Evolutionary conservation across 2,329 filamentous ascomycete species (phyloP).

Genomic region (Venturiaceae sp.): DNA sequence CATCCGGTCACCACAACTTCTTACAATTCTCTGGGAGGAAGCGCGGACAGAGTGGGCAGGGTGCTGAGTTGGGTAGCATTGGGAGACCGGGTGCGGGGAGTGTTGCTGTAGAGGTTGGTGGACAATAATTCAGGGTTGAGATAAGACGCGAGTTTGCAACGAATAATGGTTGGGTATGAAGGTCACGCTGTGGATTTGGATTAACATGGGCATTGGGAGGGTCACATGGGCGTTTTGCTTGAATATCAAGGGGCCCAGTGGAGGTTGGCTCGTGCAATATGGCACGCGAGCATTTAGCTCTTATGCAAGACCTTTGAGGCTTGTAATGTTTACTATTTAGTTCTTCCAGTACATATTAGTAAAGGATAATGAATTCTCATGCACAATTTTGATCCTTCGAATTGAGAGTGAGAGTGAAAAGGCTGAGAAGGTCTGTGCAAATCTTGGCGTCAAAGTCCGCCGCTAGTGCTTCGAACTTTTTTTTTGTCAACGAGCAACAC

Average conservation of each 20-base stretch:
- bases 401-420: too few species aligned
- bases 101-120: neutral
- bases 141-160: neutral
- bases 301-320: neutral
- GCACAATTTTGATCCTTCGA: neutral
- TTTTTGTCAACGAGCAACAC: neutral
- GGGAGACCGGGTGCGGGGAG: constrained; percentile 22
- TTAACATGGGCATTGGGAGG: neutral
- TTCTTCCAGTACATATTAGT: neutral
- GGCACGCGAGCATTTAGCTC: neutral
- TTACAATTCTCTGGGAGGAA: constrained; percentile 47
- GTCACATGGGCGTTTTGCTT: neutral
- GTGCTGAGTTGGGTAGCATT: constrained; percentile 61
- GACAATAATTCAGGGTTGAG: neutral
- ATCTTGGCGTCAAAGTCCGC: neutral
- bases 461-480: neutral
- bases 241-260: too few species aligned
- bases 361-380: neutral
- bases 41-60: constrained; percentile 59
- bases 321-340: neutral
- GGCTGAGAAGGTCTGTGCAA: neutral
- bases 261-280: neutral
- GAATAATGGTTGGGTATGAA: neutral
- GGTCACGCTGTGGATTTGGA: neutral
- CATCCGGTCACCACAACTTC: constrained; percentile 45